Base-by-base conservation (phyloP, 305 asterid species). In the Petunia hybrid region DNA sequence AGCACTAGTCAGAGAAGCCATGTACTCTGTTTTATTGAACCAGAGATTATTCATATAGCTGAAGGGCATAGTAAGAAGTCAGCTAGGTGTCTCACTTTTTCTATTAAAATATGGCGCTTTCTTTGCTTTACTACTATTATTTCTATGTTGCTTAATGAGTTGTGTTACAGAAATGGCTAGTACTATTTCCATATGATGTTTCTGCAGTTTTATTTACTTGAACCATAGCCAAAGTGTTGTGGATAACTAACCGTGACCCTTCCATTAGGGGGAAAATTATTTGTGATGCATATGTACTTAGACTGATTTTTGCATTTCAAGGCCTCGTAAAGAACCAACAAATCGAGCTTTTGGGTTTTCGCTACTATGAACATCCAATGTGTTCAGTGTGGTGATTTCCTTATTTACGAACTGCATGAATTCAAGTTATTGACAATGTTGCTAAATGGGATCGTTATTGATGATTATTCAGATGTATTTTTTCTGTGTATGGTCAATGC, bases 371-470 rank as follows among this genome's bases (percentile, higher is more conserved):
- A 73, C 42, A 51, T 16, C 63, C 14, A 48, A 73, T 73, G 62
- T 73, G 62, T 73, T 73, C 51, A 51, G 63, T 48, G 46, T 73
- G 59, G 78, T 56, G 57, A 73, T 36, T 36, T 73, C 60, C 63
- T 13, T 13, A 13, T 3, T 13, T 13, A 13, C 2, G 78, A 71
- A 70, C 10, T 71, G 43, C 61, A 70, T 70, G 43, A 53, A 7
- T 73, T 51, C 62, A 48, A 73, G 62, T 35, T 5, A 70, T 70
- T 70, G 43, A 1, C 77, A 31, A 70, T 70, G 13, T 51, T 73
- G 78, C 9, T 56, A 70, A 70, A 31, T 70, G 77, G 61, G 61
- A 13, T 48, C n/a, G 42, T 12, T 73, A 35, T 51, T 48, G 63
- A 22, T 14, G 61, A 38, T 73, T 38, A n/a, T 73, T 35, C 78